Percentiles rank a stretch among this genome's conserved stretches.
Evolutionary conservation across 352 stramenopile species (phyloP).

Genomic region (Pythium chondricola): DNA sequence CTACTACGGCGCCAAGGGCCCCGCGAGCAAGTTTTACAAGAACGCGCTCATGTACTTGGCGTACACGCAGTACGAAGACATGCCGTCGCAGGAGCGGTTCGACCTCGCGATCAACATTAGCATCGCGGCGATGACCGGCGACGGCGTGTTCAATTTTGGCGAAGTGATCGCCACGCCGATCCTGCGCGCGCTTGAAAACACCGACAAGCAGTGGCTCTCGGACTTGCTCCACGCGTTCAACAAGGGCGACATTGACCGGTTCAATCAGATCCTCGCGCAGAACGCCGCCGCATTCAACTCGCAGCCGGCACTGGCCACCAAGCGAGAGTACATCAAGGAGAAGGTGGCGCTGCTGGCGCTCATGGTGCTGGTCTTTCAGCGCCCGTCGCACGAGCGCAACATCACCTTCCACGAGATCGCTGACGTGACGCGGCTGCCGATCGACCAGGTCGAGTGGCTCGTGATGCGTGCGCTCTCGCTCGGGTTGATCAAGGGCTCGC

Average conservation of each 20-base stretch:
- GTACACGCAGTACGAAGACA: conserved; percentile 92
- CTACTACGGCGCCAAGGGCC: conserved; percentile 89
- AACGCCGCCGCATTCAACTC: conserved; percentile 80
- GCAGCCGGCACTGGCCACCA: conserved; percentile 92
- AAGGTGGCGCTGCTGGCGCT: conserved; percentile 97
- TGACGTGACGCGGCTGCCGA: conserved; percentile 67
- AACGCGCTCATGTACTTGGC: conserved; percentile 94
- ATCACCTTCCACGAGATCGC: conserved; percentile 94
- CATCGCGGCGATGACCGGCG: conserved; percentile 94
- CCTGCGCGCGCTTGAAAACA: conserved; percentile 84
- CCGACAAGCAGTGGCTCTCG: conserved; percentile 92
- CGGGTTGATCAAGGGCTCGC: conserved; percentile 92
- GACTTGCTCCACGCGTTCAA: conserved; percentile 93
- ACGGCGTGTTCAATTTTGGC: conserved; percentile 98
- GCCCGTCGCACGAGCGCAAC: conserved; percentile 89
- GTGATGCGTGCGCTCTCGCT: conserved; percentile 96
- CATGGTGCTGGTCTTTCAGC: conserved; percentile 97
- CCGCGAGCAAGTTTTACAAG: conserved; percentile 96
- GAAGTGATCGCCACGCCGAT: conserved; percentile 96
- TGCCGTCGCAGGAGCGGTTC: conserved; percentile 75
- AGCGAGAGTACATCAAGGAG: conserved; percentile 94
- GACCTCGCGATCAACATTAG: conserved; percentile 91
- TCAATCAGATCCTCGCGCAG: conserved; percentile 81
- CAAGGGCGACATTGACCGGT: conserved; percentile 93
- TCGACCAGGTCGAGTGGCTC: conserved; percentile 96